These are phyloP conservation scores for Lagenaria siceraria DNA, from an alignment of 306 rosid genomes.

Conservation along the genomic window DNA sequence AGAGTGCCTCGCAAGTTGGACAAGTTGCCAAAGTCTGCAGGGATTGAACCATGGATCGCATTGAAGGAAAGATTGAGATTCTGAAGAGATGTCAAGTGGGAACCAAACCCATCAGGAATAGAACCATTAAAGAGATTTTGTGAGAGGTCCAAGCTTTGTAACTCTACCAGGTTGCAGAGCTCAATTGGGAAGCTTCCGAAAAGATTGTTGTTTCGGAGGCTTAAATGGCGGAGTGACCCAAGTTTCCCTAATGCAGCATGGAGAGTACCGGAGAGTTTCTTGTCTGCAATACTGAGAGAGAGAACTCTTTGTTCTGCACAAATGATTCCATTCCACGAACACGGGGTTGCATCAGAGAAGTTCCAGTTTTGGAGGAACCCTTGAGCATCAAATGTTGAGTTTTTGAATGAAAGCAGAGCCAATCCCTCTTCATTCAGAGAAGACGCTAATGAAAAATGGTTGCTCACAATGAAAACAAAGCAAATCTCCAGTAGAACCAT, in stretches of 20 bases:
- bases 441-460: conserved; percentile 5
- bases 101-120: conserved; percentile 61
- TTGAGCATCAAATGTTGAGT: background rate
- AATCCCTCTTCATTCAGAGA: conserved; percentile 18
- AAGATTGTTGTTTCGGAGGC: conserved; percentile 13
- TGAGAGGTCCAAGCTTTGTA: conserved; percentile 84
- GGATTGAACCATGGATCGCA: conserved; percentile 53
- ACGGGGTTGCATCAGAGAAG: conserved; percentile 15
- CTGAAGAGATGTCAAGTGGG: conserved; percentile 42
- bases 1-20: conserved; percentile 66
- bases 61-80: conserved; percentile 69
- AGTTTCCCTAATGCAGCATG: conserved; percentile 17
- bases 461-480: conserved; percentile 10
- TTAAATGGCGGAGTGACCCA: conserved; percentile 12
- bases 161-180: conserved; percentile 50
- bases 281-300: conserved; percentile 10
- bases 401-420: conserved; percentile 20
- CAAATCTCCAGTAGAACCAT: conserved; percentile 17
- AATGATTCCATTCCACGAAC: conserved; percentile 21
- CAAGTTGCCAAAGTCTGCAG: conserved; percentile 60
- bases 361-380: conserved; percentile 15
- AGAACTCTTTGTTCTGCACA: conserved; percentile 17
- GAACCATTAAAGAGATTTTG: conserved; percentile 57
- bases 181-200: conserved; percentile 31
- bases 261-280: conserved; percentile 14